Evolutionary conservation across 768 basidiomycete species (phyloP), one percentile per base, ranked within the genome.

Genomic region (Hygrocybe punicea): DNA sequence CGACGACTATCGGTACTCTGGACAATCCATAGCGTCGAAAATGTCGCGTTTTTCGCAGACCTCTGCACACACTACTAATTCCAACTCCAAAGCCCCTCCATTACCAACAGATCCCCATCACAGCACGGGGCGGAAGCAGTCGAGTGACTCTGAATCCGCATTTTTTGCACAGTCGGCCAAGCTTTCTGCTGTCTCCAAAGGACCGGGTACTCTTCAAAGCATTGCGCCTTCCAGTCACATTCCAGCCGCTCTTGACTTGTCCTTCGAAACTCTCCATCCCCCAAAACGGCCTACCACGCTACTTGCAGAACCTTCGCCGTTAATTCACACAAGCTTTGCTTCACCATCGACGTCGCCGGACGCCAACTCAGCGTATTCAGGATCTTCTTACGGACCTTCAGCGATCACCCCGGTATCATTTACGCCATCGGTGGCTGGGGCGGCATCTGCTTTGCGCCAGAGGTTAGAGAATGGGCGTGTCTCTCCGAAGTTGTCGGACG

Each of bases 1-100:
- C 60, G 89, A 91, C 67, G 82, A 89, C 58, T 91, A 91, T 65
- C 56, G 67, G 60, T 74, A 67, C 50, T 76, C 73, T 16, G 44
- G 70, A 29, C 44, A 52, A 8, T 58, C 56, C 21, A 17, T 51
- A 6, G 67, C 66, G 21, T 75, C 76, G 37, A 75, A 72, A 61
- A 63, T 67, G 21, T 77, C 74, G 0, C 65, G 72, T 17, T 62
- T 62, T 45, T 66, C 61, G 37, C 62, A 60, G 39, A 62, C 23
- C 55, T 59, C 50, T 54, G 25, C 23, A 9, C 44, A 19, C 13
- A 48, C 44, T 46, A 46, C 46, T 29, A n/a, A 17, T 39, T 14
- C 54, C 25, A 33, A 5, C n/a, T 42, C 46, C 14, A 25, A 25
- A 23, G 24, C 29, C 44, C 55, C 57, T 40, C 53, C 58, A 42